A percentile compares a stretch with the other conserved stretches of the same genome.
phyloP scores from a whole-genome alignment of 2,329 filamentous ascomycete genomes.

The Ophiostoma sp. region DNA sequence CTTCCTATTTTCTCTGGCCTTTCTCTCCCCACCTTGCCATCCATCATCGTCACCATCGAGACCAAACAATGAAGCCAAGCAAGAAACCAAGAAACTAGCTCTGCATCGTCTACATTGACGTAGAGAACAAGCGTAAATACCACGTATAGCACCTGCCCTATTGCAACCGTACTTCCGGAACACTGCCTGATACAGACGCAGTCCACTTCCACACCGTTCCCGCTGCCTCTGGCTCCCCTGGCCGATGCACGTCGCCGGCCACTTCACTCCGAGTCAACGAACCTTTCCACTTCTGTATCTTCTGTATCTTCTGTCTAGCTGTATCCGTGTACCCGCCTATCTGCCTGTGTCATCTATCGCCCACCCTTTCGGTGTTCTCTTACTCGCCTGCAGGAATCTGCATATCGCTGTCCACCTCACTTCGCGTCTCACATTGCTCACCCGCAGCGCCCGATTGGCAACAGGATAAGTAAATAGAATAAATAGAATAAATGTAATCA shows the following conservation, averaged over 20 bases:
- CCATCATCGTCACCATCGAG: neutral
- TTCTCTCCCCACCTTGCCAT: neutral
- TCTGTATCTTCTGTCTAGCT: no score
- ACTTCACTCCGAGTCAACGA: neutral
- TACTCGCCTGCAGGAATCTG: neutral
- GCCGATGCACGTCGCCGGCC: constrained; percentile 3
- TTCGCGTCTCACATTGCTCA: constrained; percentile 10
- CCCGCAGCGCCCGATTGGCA: constrained; percentile 11
- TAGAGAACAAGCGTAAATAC: neutral
- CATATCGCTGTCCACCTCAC: neutral
- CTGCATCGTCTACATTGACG: neutral
- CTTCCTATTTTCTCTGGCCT: neutral
- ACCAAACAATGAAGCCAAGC: neutral
- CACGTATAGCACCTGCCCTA: constrained; percentile 1
- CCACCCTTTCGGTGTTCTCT: no score
- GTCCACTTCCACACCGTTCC: constrained; percentile 3
- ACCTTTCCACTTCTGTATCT: neutral
- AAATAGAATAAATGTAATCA: neutral
- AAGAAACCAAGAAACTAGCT: neutral
- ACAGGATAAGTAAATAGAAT: neutral
- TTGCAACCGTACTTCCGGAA: neutral
- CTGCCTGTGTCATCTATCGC: neutral
- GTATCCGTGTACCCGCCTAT: neutral
- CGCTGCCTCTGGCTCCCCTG: constrained; percentile 1
- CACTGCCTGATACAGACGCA: neutral